These are phyloP conservation scores for Phytophthora citrophthora DNA, from an alignment of 352 stramenopile genomes.

Conservation along the genomic window DNA sequence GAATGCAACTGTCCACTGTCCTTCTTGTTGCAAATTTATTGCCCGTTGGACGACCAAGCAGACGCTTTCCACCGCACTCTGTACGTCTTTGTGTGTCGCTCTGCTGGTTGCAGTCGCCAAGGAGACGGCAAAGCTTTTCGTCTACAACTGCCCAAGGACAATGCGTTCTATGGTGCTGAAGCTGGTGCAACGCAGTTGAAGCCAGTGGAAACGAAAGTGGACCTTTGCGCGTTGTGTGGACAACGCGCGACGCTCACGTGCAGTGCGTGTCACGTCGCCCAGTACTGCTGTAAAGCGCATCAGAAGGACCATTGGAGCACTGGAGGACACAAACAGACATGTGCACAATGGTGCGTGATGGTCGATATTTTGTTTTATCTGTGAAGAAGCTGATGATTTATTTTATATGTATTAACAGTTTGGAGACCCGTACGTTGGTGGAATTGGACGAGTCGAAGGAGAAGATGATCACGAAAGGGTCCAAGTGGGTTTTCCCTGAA, in stretches of 20 bases:
- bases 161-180: conserved; percentile 89
- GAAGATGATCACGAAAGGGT: conserved; percentile 53
- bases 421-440: conserved; percentile 44
- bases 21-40: conserved; percentile 94
- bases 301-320: conserved; percentile 82
- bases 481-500: conserved; percentile 79
- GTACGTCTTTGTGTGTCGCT: conserved; percentile 93
- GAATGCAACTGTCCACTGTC: conserved; percentile 60
- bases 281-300: conserved; percentile 81
- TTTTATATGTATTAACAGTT: conserved; percentile 21
- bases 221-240: conserved; percentile 65
- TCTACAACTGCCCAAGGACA: conserved; percentile 88
- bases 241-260: conserved; percentile 73
- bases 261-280: conserved; percentile 71
- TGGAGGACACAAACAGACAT: conserved; percentile 74
- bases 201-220: conserved; percentile 5
- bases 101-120: conserved; percentile 54
- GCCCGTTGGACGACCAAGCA: conserved; percentile 83
- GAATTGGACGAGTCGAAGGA: conserved; percentile 41
- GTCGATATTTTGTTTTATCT: not conserved
- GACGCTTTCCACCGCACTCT: conserved; percentile 94
- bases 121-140: conserved; percentile 82
- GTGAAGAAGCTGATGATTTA: not conserved
- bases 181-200: conserved; percentile 41
- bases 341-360: conserved; percentile 52